Conservation (phyloP, 2,329 filamentous ascomycete species). For the Calonectria pauciramosa region DNA sequence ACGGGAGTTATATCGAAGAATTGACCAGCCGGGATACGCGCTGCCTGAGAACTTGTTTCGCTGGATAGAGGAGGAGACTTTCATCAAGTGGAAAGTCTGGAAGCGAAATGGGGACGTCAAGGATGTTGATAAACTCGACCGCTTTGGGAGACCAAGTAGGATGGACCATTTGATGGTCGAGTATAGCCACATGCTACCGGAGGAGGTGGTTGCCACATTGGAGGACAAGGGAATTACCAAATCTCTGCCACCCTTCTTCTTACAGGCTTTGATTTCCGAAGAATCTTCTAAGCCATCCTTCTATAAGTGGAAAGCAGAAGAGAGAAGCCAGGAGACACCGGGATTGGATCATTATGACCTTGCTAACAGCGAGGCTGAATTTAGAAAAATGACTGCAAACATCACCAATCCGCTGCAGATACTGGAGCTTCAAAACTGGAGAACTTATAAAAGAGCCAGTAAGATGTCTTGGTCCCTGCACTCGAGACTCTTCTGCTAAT, state of each 20-base stretch:
- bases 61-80: conserved; percentile 18
- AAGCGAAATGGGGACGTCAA: not conserved
- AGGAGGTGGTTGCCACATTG: no score
- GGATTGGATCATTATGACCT: conserved; percentile 8
- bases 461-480: not conserved
- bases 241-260: no score
- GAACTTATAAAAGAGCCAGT: not conserved
- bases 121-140: not conserved
- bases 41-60: not conserved
- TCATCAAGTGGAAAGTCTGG: conserved; percentile 19
- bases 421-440: not conserved
- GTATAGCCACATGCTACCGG: not conserved
- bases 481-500: no score
- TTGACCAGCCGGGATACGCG: not conserved
- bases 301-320: not conserved
- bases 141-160: not conserved
- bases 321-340: not conserved
- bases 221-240: no score
- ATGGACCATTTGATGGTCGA: not conserved
- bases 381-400: conserved; percentile 6
- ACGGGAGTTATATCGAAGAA: conserved; percentile 1
- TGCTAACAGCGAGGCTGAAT: conserved; percentile 22
- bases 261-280: no score
- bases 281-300: not conserved
- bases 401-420: not conserved